Evolutionary conservation across 345 rosid species (phyloP).

Genomic region (Moricandia arvensis): DNA sequence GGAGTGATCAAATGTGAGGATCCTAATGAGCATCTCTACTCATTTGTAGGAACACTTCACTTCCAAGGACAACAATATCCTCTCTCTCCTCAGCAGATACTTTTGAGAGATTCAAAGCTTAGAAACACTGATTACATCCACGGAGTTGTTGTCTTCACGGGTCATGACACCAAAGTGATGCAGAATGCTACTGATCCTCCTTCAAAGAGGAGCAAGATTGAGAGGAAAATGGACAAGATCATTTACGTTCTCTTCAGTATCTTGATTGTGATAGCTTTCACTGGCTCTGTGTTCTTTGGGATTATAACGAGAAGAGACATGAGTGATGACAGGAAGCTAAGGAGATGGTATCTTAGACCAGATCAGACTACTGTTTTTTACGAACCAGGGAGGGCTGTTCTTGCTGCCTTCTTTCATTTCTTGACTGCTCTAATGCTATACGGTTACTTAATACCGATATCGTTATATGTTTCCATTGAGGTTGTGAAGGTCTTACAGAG

Average conservation of each 20-base stretch:
- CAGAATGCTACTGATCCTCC: slow-evolving; percentile 85
- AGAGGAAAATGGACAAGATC: slow-evolving; percentile 88
- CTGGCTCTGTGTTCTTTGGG: slow-evolving; percentile 70
- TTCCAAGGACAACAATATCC: slow-evolving; percentile 40
- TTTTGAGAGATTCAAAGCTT: slow-evolving; percentile 82
- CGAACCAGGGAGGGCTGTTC: slow-evolving; percentile 52
- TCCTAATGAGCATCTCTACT: slow-evolving; percentile 75
- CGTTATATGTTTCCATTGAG: slow-evolving; percentile 80
- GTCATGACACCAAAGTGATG: slow-evolving; percentile 95
- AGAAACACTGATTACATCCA: slow-evolving; percentile 61
- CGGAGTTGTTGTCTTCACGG: slow-evolving; percentile 85
- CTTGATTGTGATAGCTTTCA: slow-evolving; percentile 61
- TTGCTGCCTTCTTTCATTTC: slow-evolving; percentile 77
- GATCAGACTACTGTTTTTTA: slow-evolving; percentile 55
- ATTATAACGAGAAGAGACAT: slow-evolving; percentile 58
- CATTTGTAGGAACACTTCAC: slow-evolving; percentile 71
- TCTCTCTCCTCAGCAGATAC: slow-evolving; percentile 73
- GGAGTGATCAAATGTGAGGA: slow-evolving; percentile 75
- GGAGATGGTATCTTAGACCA: slow-evolving; percentile 87
- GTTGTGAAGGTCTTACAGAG: slow-evolving; percentile 87
- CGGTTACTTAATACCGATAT: slow-evolving; percentile 91
- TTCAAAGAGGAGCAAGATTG: slow-evolving; percentile 89
- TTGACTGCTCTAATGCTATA: slow-evolving; percentile 89
- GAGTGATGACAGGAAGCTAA: slow-evolving; percentile 38
- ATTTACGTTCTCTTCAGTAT: slow-evolving; percentile 71